Evolutionary conservation across 1,284 basidiomycete species (phyloP).

Genomic region (Puccinia hordei): DNA sequence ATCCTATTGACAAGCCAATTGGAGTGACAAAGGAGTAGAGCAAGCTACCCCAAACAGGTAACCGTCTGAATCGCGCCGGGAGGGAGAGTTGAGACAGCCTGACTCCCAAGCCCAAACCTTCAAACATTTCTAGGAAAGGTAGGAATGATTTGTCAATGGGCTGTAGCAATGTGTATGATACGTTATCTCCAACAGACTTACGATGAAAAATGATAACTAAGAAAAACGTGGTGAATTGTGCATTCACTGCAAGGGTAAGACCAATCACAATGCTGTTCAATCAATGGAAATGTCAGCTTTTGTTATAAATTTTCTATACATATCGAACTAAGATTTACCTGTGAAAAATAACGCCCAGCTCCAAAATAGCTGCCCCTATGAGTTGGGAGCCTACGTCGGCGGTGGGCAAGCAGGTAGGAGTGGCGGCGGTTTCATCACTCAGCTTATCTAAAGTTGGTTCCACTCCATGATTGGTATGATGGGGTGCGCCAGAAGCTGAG

Average conservation of each 20-base stretch:
- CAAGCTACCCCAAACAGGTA: conserved; percentile 15
- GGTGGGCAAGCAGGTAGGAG: conserved; percentile 48
- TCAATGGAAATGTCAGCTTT: background rate
- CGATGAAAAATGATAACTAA: conserved; percentile 75
- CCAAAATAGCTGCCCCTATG: conserved; percentile 80
- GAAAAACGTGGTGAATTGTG: conserved; percentile 79
- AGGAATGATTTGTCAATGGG: background rate
- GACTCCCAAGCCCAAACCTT: conserved; percentile 43
- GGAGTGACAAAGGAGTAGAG: conserved; percentile 47
- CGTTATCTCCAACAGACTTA: conserved; percentile 23
- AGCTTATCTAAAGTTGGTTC: background rate
- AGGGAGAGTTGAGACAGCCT: conserved; percentile 45
- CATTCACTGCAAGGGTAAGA: conserved; percentile 83
- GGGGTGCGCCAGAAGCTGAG: conserved; percentile 5
- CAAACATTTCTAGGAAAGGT: conserved; percentile 42
- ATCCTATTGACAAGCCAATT: conserved; percentile 37
- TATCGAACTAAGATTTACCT: conserved; percentile 55
- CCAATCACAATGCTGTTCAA: conserved; percentile 73
- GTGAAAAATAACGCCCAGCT: conserved; percentile 88
- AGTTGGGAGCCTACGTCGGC: conserved; percentile 71
- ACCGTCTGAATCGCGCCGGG: background rate
- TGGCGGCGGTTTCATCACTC: conserved; percentile 11
- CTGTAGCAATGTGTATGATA: background rate
- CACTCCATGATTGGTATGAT: background rate
- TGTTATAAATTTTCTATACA: background rate